These are phyloP conservation scores for Saksenaea vasiformis DNA, from an alignment of 371 early-diverging fungal genomes.

Conservation along the genomic window DNA sequence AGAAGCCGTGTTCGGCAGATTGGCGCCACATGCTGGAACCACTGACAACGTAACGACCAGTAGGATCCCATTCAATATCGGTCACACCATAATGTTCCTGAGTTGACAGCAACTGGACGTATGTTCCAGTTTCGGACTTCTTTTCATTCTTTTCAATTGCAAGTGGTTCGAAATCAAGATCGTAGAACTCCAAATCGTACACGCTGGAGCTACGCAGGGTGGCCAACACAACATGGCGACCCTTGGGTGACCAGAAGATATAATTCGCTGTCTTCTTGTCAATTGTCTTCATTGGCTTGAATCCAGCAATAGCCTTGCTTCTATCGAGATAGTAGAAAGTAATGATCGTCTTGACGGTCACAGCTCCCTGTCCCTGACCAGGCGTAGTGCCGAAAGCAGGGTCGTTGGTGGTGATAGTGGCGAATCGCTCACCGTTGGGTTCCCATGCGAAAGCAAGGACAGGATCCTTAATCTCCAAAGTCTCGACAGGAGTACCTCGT, in stretches of 20 bases:
- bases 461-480: conserved; percentile 88
- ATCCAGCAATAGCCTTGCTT: conserved; percentile 60
- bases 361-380: conserved; percentile 48
- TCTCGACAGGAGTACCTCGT: conserved; percentile 94
- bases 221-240: conserved; percentile 90
- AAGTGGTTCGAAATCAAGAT: conserved; percentile 80
- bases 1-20: conserved; percentile 85
- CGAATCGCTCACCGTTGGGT: conserved; percentile 85
- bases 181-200: conserved; percentile 92
- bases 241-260: conserved; percentile 95
- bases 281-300: conserved; percentile 67
- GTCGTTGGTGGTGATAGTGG: conserved; percentile 79
- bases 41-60: conserved; percentile 91
- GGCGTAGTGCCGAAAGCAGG: conserved; percentile 56
- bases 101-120: conserved; percentile 63
- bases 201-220: conserved; percentile 80
- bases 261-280: conserved; percentile 81
- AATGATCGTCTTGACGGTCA: conserved; percentile 71
- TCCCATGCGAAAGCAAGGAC: conserved; percentile 93
- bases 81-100: conserved; percentile 93
- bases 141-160: conserved; percentile 48
- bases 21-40: conserved; percentile 88
- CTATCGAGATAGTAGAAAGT: conserved; percentile 82
- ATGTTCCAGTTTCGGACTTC: conserved; percentile 51
- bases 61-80: conserved; percentile 98